A percentile compares a stretch with the other conserved stretches of the same genome.
phyloP scores from a whole-genome alignment of 306 rosid species.

The Herpetospermum pedunculosum region DNA sequence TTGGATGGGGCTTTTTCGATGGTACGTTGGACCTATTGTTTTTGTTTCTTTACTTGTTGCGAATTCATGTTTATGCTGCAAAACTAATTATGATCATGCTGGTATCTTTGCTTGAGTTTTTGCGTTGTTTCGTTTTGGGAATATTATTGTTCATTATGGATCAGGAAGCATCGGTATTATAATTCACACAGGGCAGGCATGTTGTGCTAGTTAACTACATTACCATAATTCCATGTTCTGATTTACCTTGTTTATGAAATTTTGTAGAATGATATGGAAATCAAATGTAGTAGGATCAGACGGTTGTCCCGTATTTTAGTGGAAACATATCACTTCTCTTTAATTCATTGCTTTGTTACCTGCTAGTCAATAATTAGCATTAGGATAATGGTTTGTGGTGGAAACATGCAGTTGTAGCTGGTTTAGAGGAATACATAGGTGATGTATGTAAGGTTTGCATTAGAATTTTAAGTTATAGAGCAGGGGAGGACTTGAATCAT shows the following conservation, averaged over 20 bases:
- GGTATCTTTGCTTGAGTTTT: background rate
- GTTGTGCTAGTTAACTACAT: too few species aligned
- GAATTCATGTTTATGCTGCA: background rate
- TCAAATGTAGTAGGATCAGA: too few species aligned
- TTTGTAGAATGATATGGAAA: too few species aligned
- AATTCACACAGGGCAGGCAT: background rate
- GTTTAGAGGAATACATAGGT: background rate
- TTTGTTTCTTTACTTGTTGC: background rate
- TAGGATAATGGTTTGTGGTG: background rate
- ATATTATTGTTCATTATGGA: background rate
- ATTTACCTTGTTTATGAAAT: background rate
- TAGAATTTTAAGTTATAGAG: background rate
- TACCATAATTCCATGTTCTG: background rate
- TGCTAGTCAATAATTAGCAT: background rate
- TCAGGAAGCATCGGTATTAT: background rate
- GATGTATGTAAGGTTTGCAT: background rate
- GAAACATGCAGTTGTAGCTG: background rate
- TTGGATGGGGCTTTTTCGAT: background rate
- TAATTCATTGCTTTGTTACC: background rate
- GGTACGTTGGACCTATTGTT: constrained; percentile 8
- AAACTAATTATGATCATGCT: background rate
- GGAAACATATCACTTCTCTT: too few species aligned
- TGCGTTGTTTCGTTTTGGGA: background rate
- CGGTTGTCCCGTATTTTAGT: too few species aligned
- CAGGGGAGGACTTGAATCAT: too few species aligned